These are phyloP conservation scores for Psilocybe cubensis DNA, from an alignment of 768 basidiomycete species.

Conservation along the genomic window DNA sequence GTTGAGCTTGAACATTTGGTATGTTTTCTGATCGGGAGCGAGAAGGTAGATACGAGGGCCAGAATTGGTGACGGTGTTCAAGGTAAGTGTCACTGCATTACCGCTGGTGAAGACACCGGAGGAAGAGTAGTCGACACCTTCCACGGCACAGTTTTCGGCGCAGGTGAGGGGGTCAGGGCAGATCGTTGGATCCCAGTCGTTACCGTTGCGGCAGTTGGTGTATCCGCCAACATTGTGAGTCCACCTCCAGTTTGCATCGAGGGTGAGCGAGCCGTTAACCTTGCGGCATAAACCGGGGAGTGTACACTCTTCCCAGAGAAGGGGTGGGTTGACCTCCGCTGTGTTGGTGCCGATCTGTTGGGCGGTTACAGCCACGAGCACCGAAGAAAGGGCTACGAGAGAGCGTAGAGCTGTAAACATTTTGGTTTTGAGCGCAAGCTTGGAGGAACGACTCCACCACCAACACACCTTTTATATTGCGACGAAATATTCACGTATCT, in stretches of 20 bases:
- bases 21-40: slow-evolving; percentile 40
- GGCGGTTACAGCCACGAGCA: slow-evolving; percentile 38
- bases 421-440: slow-evolving; percentile 2
- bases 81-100: slow-evolving; percentile 46
- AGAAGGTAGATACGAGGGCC: slow-evolving; percentile 52
- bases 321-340: slow-evolving; percentile 47
- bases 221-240: slow-evolving; percentile 39
- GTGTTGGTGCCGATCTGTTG: slow-evolving; percentile 50
- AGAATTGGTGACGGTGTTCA: slow-evolving; percentile 38
- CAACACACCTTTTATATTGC: slow-evolving; percentile 11
- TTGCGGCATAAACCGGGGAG: slow-evolving; percentile 36
- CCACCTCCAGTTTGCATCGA: slow-evolving; percentile 59
- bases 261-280: slow-evolving; percentile 33
- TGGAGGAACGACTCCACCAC: background rate
- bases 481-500: background rate
- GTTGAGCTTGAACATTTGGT: slow-evolving; percentile 53
- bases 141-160: slow-evolving; percentile 44
- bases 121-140: slow-evolving; percentile 53
- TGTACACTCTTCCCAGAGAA: slow-evolving; percentile 44
- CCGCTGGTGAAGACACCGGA: slow-evolving; percentile 56
- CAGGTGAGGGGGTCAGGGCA: slow-evolving; percentile 55
- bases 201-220: slow-evolving; percentile 53
- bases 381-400: slow-evolving; percentile 22
- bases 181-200: slow-evolving; percentile 52
- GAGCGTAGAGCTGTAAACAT: slow-evolving; percentile 13